A percentile compares a stretch with the other conserved stretches of the same genome.
Conservation (phyloP, 352 stramenopile genomes). For the Halophytophthora polymorphica region DNA sequence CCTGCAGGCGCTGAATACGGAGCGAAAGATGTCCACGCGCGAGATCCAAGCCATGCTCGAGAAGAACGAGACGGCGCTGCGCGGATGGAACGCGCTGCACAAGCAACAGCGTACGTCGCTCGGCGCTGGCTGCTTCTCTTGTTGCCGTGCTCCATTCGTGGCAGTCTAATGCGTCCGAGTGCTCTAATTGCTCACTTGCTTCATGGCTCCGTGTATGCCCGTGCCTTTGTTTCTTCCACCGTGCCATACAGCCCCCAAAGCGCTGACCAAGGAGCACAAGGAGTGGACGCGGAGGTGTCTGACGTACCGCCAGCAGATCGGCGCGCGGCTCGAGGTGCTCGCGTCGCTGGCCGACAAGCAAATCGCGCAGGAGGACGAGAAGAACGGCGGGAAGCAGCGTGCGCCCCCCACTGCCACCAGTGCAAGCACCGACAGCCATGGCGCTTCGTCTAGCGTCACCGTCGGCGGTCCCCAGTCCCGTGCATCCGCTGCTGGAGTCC, state of each 20-base stretch:
- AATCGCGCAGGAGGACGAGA: constrained; percentile 62
- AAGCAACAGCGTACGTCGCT: constrained; percentile 62
- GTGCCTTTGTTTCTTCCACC: constrained; percentile 2
- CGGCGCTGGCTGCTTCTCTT: constrained; percentile 1
- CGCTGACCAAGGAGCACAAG: constrained; percentile 55
- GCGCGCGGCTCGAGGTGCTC: constrained; percentile 63
- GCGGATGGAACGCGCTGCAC: constrained; percentile 69
- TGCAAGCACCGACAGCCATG: constrained; percentile 6
- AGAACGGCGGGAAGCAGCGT: constrained; percentile 6
- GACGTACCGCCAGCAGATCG: constrained; percentile 65
- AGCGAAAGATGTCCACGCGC: constrained; percentile 49
- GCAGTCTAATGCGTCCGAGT: not conserved
- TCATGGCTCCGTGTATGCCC: constrained; percentile 1
- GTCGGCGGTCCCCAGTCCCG: not conserved
- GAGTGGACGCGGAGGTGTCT: constrained; percentile 71
- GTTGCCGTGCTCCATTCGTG: not conserved
- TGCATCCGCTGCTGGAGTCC: constrained; percentile 3
- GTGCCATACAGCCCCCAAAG: constrained; percentile 40
- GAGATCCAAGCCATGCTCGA: constrained; percentile 86
- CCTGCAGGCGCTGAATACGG: constrained; percentile 27
- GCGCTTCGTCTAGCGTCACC: constrained; percentile 5
- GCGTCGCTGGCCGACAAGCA: constrained; percentile 80
- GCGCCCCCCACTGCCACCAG: constrained; percentile 6
- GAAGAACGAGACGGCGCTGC: constrained; percentile 79
- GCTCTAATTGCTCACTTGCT: not conserved